A percentile compares a stretch with the other conserved stretches of the same genome.
Evolutionary conservation across 108 stramenopile species (phyloP).

Genomic region (Stephanodiscus triporus): DNA sequence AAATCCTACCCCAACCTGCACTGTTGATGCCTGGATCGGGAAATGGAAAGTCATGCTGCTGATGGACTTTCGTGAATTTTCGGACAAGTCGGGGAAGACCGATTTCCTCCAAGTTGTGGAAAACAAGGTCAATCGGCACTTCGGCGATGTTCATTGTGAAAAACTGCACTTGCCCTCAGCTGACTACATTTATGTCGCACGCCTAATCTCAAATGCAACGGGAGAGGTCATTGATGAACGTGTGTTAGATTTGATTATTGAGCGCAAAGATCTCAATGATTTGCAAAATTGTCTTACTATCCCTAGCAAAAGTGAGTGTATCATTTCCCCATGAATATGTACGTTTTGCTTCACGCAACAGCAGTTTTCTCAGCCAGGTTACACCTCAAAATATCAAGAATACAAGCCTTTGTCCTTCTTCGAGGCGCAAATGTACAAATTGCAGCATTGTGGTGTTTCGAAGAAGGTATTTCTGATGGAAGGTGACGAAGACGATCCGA

Average conservation of each 20-base stretch:
- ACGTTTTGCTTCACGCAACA: no score
- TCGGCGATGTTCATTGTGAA: constrained; percentile 19
- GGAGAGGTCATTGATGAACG: constrained; percentile 32
- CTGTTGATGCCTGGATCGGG: no score
- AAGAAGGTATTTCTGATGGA: constrained; percentile 37
- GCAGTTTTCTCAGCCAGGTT: no score
- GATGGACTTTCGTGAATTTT: constrained; percentile 31
- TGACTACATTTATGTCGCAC: constrained; percentile 44
- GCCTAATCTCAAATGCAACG: constrained; percentile 16
- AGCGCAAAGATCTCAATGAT: constrained; percentile 41
- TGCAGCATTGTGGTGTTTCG: constrained; percentile 17
- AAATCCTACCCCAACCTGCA: no score
- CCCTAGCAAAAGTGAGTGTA: constrained; percentile 5
- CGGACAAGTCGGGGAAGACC: not conserved
- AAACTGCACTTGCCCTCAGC: constrained; percentile 20
- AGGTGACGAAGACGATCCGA: constrained; percentile 24
- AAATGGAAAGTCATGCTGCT: not conserved
- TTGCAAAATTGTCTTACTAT: constrained; percentile 25
- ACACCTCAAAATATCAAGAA: not conserved
- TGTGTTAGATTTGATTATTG: constrained; percentile 36
- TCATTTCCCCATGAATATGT: no score
- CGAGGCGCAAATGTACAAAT: constrained; percentile 48
- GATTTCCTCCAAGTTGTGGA: constrained; percentile 20
- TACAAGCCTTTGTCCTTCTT: constrained; percentile 35
- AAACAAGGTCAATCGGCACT: constrained; percentile 19